phyloP scores from a whole-genome alignment of 2,329 filamentous ascomycete genomes.

The Moelleriella libera region DNA sequence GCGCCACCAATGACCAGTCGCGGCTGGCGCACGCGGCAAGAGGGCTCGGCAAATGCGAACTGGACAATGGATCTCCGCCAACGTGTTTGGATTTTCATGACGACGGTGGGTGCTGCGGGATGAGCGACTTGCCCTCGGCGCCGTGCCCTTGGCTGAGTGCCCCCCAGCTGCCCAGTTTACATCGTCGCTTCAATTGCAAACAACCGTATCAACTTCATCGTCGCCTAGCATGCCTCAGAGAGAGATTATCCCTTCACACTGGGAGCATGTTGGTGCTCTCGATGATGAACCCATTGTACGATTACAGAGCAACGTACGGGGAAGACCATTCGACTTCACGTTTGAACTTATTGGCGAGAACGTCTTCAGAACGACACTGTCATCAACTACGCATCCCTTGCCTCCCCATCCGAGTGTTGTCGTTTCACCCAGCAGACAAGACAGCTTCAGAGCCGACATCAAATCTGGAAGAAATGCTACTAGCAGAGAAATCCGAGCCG shows the following conservation, averaged over 20 bases:
- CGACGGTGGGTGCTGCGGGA: no score
- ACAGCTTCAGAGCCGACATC: constrained; percentile 4
- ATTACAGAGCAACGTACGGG: constrained; percentile 10
- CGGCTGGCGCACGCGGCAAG: no score
- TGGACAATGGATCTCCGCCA: no score
- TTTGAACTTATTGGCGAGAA: constrained; percentile 49
- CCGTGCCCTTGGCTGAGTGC: no score
- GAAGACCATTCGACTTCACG: constrained; percentile 36
- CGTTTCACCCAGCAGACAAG: constrained; percentile 17
- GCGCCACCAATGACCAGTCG: no score
- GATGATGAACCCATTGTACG: constrained; percentile 7
- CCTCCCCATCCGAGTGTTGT: constrained; percentile 49
- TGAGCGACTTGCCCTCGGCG: no score
- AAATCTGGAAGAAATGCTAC: neutral
- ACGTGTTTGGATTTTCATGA: no score
- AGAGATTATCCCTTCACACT: constrained; percentile 13
- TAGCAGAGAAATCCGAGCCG: constrained; percentile 29
- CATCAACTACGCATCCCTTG: constrained; percentile 44
- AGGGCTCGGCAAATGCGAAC: no score
- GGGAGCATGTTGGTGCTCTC: constrained; percentile 17
- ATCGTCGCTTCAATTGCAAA: no score
- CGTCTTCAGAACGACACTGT: constrained; percentile 55
- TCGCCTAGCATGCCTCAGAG: constrained; percentile 11
- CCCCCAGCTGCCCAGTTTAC: no score
- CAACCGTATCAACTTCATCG: no score